Evolutionary conservation across 768 basidiomycete species (phyloP).

Genomic region (Phylloporus arenicola): DNA sequence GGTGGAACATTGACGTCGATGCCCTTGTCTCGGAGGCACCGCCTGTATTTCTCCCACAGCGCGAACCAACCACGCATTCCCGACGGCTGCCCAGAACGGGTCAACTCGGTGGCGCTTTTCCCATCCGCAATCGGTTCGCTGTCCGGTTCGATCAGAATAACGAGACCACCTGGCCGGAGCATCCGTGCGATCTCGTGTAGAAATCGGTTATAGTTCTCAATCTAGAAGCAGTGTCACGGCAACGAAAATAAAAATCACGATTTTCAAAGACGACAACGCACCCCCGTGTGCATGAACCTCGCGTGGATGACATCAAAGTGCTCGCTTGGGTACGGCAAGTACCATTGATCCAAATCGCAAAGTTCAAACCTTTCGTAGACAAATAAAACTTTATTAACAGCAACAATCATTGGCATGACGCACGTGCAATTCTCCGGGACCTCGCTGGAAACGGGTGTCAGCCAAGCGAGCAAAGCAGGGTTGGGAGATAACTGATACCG

Average conservation of each 20-base stretch:
- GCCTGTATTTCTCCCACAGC: constrained; percentile 58
- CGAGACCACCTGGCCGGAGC: constrained; percentile 64
- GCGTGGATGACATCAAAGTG: constrained; percentile 69
- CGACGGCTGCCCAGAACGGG: constrained; percentile 28
- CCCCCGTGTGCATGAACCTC: constrained; percentile 62
- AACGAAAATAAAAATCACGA: neutral
- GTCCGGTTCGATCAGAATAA: constrained; percentile 61
- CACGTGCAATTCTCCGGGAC: constrained; percentile 74
- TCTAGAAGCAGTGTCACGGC: constrained; percentile 34
- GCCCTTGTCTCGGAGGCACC: constrained; percentile 45
- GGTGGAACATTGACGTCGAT: constrained; percentile 57
- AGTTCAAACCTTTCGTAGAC: constrained; percentile 54
- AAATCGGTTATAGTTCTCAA: constrained; percentile 56
- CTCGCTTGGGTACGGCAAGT: constrained; percentile 56
- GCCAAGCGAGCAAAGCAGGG: constrained; percentile 4
- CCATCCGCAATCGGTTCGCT: constrained; percentile 46
- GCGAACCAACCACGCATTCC: constrained; percentile 56
- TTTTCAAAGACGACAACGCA: constrained; percentile 12
- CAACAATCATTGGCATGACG: constrained; percentile 25
- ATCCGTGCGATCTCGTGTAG: constrained; percentile 59
- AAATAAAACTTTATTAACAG: constrained; percentile 2
- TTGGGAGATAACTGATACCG: constrained; percentile 37
- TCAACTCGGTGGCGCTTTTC: constrained; percentile 35
- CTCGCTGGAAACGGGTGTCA: constrained; percentile 35
- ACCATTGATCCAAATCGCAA: constrained; percentile 57